phyloP scores from a whole-genome alignment of 148 eudicot species.

The Silene uniflora region DNA sequence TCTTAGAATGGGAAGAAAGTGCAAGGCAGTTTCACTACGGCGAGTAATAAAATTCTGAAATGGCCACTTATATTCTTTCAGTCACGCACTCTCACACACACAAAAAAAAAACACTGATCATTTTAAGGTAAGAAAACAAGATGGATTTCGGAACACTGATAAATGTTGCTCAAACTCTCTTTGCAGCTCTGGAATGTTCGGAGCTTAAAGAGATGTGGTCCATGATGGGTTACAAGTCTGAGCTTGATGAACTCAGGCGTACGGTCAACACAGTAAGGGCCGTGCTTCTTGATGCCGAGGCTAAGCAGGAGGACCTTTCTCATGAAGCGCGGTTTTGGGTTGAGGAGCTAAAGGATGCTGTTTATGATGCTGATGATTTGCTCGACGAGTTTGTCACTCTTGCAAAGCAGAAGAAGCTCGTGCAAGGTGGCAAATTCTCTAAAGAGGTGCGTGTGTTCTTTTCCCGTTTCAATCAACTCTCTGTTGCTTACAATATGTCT shows the following conservation, averaged over 20 bases:
- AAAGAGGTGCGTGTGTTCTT: neutral
- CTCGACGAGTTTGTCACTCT: slow-evolving; percentile 2
- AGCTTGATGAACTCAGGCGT: neutral
- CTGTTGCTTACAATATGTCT: slow-evolving; percentile 4
- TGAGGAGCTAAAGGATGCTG: neutral
- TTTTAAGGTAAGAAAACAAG: neutral
- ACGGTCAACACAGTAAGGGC: neutral
- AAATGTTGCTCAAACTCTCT: neutral
- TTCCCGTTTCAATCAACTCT: neutral
- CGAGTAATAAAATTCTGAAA: too few species aligned
- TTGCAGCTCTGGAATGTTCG: neutral
- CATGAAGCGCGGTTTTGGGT: neutral
- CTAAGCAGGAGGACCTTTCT: neutral
- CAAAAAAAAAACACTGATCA: too few species aligned
- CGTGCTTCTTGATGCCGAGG: slow-evolving; percentile 1
- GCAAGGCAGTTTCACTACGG: too few species aligned
- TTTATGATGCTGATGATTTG: slow-evolving; percentile 9
- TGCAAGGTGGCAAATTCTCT: neutral
- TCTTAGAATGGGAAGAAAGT: too few species aligned
- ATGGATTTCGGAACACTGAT: neutral
- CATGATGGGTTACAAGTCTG: neutral
- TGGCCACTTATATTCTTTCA: too few species aligned
- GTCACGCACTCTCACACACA: too few species aligned
- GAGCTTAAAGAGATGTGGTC: neutral
- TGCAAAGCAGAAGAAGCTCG: neutral